Percentiles rank a stretch among this genome's conserved stretches.
Evolutionary conservation across 1,139 yeast genomes (phyloP).

Genomic region (Suhomyces guaymorum): DNA sequence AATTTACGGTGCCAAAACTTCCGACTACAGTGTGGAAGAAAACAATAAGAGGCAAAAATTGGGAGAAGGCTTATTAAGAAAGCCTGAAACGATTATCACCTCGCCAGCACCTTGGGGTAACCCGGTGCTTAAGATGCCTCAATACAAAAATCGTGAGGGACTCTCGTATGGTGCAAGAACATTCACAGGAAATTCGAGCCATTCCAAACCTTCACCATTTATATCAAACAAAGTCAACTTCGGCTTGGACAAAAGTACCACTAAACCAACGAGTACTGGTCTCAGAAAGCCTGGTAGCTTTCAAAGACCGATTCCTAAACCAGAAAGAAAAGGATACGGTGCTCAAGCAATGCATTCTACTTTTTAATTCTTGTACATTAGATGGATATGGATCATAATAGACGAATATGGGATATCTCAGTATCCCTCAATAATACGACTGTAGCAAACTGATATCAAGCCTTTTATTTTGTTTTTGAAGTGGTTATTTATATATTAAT

Average conservation of each 20-base stretch:
- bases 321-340: conserved; percentile 26
- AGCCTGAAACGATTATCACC: background rate
- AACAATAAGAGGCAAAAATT: conserved; percentile 6
- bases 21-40: background rate
- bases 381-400: conserved; percentile 12
- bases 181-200: conserved; percentile 2
- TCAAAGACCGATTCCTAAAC: conserved; percentile 17
- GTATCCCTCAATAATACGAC: too few relatives aligned
- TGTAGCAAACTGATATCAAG: too few relatives aligned
- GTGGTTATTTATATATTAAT: too few relatives aligned
- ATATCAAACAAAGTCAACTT: conserved; percentile 33
- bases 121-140: conserved; percentile 39
- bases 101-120: conserved; percentile 11
- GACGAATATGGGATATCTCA: too few relatives aligned
- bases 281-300: conserved; percentile 54
- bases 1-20: background rate
- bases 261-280: conserved; percentile 21
- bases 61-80: conserved; percentile 12
- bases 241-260: conserved; percentile 13
- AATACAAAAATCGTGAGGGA: conserved; percentile 36
- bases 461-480: too few relatives aligned
- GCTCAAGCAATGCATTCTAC: conserved; percentile 30
- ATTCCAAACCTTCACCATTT: conserved; percentile 31
- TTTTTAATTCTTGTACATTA: conserved; percentile 12
- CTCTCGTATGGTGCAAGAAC: conserved; percentile 5